Percentiles rank a stretch among this genome's conserved stretches.
Evolutionary conservation across 2,329 filamentous ascomycete genomes (phyloP).

Genomic region (Dactylellina drechsleri): DNA sequence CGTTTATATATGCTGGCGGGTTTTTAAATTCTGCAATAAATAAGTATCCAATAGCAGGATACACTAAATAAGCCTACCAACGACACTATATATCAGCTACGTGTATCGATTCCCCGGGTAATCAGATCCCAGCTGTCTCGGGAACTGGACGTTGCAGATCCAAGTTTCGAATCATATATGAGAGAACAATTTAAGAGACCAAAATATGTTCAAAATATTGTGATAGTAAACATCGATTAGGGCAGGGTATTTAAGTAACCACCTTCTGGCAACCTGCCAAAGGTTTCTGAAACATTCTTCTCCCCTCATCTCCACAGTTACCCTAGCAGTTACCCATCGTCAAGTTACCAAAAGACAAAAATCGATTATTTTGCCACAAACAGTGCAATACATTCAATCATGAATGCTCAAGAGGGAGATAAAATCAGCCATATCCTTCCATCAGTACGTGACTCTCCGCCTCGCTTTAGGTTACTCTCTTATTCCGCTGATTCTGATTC

Average conservation of each 20-base stretch:
- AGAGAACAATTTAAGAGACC: not conserved
- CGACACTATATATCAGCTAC: too few species aligned
- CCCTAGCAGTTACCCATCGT: not conserved
- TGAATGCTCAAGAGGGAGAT: conserved; percentile 24
- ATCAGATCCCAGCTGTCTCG: too few species aligned
- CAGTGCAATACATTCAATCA: conserved; percentile 10
- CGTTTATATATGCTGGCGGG: too few species aligned
- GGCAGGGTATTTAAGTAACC: too few species aligned
- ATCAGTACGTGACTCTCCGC: conserved; percentile 5
- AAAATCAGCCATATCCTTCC: conserved; percentile 6
- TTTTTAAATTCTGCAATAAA: too few species aligned
- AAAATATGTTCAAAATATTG: too few species aligned
- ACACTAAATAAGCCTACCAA: too few species aligned
- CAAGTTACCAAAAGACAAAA: not conserved
- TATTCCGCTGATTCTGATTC: not conserved
- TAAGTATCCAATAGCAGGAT: too few species aligned
- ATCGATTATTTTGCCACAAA: conserved; percentile 6
- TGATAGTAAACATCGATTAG: too few species aligned
- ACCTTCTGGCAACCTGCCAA: not conserved
- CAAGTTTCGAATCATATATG: too few species aligned
- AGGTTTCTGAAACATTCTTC: conserved; percentile 9
- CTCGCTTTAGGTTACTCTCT: not conserved
- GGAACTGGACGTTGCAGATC: not conserved
- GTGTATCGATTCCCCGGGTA: too few species aligned
- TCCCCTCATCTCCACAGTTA: conserved; percentile 32